Conservation (phyloP, 352 stramenopile genomes). For the Pythium scleroteichum region DNA sequence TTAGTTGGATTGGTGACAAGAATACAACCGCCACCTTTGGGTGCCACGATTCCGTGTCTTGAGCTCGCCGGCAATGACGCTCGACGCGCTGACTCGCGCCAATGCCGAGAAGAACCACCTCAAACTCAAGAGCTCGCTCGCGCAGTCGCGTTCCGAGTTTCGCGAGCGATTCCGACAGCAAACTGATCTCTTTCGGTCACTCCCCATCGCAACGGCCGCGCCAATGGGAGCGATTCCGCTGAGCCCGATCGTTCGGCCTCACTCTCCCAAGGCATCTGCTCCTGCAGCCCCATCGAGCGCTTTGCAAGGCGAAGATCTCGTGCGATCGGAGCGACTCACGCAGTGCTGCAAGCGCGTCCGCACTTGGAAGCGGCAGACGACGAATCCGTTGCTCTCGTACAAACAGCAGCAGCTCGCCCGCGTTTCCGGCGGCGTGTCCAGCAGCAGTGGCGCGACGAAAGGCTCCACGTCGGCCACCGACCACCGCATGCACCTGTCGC, state of each 20-base stretch:
- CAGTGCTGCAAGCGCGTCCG: conserved; percentile 81
- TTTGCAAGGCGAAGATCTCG: conserved; percentile 40
- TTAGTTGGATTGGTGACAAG: conserved; percentile 1
- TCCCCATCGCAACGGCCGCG: conserved; percentile 5
- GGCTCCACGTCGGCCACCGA: conserved; percentile 51
- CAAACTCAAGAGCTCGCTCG: conserved; percentile 61
- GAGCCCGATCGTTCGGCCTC: conserved; percentile 8
- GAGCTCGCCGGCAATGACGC: conserved; percentile 41
- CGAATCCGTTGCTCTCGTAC: conserved; percentile 69
- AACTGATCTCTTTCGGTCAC: conserved; percentile 51
- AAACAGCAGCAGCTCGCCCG: conserved; percentile 42
- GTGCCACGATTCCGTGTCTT: too few species aligned
- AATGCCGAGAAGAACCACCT: conserved; percentile 58
- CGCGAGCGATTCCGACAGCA: conserved; percentile 46
- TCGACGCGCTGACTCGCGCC: conserved; percentile 60
- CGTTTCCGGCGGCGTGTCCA: not conserved
- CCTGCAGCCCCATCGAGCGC: not conserved
- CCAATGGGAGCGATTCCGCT: not conserved
- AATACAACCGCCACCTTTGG: conserved; percentile 12
- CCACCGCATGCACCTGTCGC: conserved; percentile 65
- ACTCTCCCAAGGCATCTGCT: not conserved
- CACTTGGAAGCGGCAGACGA: conserved; percentile 58
- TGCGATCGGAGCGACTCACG: conserved; percentile 52
- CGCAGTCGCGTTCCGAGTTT: conserved; percentile 45
- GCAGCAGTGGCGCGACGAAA: not conserved